Conservation (phyloP, 441 rosid species). For the Caryocar brasiliense region DNA sequence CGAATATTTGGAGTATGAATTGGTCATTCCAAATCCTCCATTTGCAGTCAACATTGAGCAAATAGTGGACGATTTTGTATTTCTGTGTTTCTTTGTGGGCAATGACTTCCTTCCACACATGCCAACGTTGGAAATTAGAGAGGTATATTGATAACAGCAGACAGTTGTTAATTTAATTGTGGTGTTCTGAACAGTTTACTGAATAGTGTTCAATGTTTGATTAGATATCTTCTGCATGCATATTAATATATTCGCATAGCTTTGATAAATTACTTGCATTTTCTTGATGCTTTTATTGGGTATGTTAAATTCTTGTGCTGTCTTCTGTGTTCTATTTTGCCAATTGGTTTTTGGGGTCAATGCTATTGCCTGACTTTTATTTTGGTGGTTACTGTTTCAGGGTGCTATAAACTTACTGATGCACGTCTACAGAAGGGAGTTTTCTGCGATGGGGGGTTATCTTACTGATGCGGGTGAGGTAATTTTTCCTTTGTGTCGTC, state of each 20-base stretch:
- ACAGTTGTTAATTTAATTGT: neutral
- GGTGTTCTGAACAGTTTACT: neutral
- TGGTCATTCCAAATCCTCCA: constrained; percentile 73
- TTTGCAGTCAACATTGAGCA: constrained; percentile 70
- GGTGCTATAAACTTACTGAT: constrained; percentile 91
- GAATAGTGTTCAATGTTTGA: neutral
- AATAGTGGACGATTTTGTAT: constrained; percentile 92
- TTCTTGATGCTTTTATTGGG: neutral
- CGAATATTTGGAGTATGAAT: constrained; percentile 81
- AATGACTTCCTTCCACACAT: constrained; percentile 97
- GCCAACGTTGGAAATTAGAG: constrained; percentile 97
- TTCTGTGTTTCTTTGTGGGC: constrained; percentile 94
- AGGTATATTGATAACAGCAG: constrained; percentile 42
- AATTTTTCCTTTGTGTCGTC: constrained; percentile 19
- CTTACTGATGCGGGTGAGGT: constrained; percentile 98
- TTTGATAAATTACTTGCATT: neutral
- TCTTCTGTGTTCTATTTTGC: neutral
- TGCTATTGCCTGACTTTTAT: no score
- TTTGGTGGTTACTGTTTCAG: constrained; percentile 48
- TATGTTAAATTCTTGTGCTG: neutral
- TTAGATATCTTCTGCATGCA: no score
- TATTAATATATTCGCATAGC: neutral
- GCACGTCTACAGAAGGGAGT: constrained; percentile 83
- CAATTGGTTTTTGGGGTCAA: neutral
- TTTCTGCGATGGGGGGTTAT: constrained; percentile 89